phyloP scores from a whole-genome alignment of 176 grass and related monocot species.

The Musa schizocarpa region DNA sequence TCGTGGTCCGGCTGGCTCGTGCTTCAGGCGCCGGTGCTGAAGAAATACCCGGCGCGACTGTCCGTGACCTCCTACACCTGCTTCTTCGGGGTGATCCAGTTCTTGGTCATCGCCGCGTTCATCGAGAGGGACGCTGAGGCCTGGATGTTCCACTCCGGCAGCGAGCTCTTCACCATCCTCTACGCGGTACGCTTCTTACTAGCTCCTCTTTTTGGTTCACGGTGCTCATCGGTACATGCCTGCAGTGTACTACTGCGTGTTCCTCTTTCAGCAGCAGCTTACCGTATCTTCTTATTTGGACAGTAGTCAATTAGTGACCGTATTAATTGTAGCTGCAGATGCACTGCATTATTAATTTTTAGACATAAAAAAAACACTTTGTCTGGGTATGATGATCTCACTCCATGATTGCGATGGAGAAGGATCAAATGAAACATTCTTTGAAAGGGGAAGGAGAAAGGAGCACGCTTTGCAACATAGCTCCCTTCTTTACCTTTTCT shows the following conservation, averaged over 20 bases:
- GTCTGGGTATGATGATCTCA: no score
- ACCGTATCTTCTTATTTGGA: no score
- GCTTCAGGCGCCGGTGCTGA: slow-evolving; percentile 87
- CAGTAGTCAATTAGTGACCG: no score
- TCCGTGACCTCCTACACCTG: slow-evolving; percentile 98
- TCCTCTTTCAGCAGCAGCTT: no score
- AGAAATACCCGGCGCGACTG: slow-evolving; percentile 84
- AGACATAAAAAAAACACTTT: no score
- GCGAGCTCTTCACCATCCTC: slow-evolving; percentile 89
- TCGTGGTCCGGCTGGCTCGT: slow-evolving; percentile 99
- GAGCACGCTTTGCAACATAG: no score
- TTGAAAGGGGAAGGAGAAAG: no score
- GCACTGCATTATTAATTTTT: no score
- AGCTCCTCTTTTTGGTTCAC: not conserved
- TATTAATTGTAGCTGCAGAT: no score
- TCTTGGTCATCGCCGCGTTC: slow-evolving; percentile 92
- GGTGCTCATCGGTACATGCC: not conserved
- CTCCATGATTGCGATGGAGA: no score
- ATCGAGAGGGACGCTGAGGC: slow-evolving; percentile 83
- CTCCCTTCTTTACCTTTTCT: no score
- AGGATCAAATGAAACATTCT: no score
- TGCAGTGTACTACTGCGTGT: not conserved
- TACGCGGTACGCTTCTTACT: slow-evolving; percentile 55
- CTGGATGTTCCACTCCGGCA: slow-evolving; percentile 83
- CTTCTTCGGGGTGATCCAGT: slow-evolving; percentile 99